Evolutionary conservation across 2,329 filamentous ascomycete genomes (phyloP), one percentile per base, ranked within the genome.

Genomic region (Leptodontidium sp.): DNA sequence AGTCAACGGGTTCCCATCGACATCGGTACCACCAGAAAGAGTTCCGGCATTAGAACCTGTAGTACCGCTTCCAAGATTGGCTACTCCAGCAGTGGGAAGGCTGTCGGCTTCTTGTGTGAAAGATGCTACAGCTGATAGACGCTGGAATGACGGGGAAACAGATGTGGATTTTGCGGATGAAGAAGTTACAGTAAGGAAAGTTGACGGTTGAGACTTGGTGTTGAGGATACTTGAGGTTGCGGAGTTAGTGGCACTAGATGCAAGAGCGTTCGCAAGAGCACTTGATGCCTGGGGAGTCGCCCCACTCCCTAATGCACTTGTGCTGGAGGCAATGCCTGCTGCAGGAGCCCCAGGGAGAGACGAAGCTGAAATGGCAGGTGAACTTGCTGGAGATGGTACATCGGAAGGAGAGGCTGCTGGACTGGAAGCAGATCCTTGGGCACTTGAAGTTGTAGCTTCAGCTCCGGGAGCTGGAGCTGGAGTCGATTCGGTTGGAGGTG

Each of bases 41-140:
- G 52, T 61, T 24, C 64, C 64, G 26, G 45, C 64, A 66, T 61
- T 66, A 8, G 55, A 29, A 3, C 64, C 64, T 24, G 43, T 12
- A 14, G 43, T 32, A 4, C 14, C 32, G 15, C 17, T 62, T 21
- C 57, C 49, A 11, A 29, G 32, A 15, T 49, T 61, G 2, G 47
- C 57, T n/a, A 38, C 14, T 35, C 47, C 35, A 35, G 32, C 35
- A 1, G 64, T 66, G 32, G 64, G 64, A 9, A 66, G 47, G 14
- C 29, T 52, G 17, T 66, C 64, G 4, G 64, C 64, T 43, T 57
- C 64, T 53, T 45, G 52, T 8, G 63, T 59, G 53, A 65, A 65
- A 2, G 53, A 65, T 38, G 53, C 55, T 24, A 65, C 38, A 2
- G 59, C 45, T 4, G 59, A 50, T 4, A 62, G 59, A 62, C 59